Base-by-base conservation (phyloP, 352 stramenopile genomes). In the Phytophthora sp. region DNA sequence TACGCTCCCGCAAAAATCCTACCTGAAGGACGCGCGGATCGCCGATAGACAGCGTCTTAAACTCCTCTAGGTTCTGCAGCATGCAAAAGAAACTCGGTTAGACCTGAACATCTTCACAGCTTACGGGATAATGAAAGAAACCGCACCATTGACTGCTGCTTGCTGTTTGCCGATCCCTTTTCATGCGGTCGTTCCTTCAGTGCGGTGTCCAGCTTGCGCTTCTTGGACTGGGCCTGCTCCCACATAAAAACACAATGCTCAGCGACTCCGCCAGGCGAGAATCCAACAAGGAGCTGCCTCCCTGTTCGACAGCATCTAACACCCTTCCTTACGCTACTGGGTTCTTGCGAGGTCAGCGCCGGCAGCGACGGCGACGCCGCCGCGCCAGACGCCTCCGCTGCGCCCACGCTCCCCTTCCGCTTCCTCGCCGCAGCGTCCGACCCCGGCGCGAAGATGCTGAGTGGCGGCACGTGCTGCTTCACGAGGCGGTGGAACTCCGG, bases 21-120 rank as follows among this genome's bases (percentile, higher is more conserved):
- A 88, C 83, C 69, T 89, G 79, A 3, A 95, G 59, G 26, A 95
- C 74, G 26, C 82, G 66, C 6, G 77, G 71, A 42, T 95, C 87
- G 5, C 65, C 56, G 24, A 92, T 88, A 4, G 70, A 15, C 4
- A 95, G 65, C 31, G 46, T 76, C 55, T 87, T 86, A 57, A 95
- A 95, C n/a, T 88, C 79, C 1, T 87, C 79, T 30, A 87, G 26
- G 0, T 55, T 82, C 84, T 95, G 38, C 15, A 30, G 1, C 38
- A 5, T 38, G 20, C 34, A 12, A 39, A 54, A 45, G 5, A 27
- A 21, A 10, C 8, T 13, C 11, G 13, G 26, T 56, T 27, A 56
- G 15, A 49, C 15, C n/a, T 39, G 20, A 30, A 23, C 1, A 32
- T 32, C 6, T 6, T 32, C 28, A 32, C 6, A 11, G 11, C 11